Percentiles rank a stretch among this genome's conserved stretches.
Evolutionary conservation across 306 rosid genomes (phyloP).

Genomic region (Begonia peltatifolia): DNA sequence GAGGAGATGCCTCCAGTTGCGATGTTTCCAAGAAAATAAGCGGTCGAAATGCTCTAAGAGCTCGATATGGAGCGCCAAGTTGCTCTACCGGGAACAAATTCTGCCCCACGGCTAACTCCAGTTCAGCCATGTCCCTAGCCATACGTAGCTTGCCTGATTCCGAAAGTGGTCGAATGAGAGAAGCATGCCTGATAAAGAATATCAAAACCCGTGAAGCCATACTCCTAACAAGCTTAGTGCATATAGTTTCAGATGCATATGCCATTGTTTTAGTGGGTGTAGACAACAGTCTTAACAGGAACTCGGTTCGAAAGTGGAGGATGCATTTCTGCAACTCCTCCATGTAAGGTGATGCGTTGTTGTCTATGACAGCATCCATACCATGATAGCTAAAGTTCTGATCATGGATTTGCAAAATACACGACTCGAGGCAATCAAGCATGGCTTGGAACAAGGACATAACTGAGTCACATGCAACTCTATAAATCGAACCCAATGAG

Average conservation of each 20-base stretch:
- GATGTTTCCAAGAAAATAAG: conserved; percentile 93
- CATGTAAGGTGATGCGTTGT: conserved; percentile 93
- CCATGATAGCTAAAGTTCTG: conserved; percentile 77
- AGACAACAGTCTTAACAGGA: conserved; percentile 73
- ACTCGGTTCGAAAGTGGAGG: conserved; percentile 87
- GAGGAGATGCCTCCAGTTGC: conserved; percentile 74
- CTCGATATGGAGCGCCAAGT: conserved; percentile 91
- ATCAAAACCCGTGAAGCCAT: conserved; percentile 90
- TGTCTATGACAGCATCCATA: conserved; percentile 92
- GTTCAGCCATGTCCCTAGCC: conserved; percentile 99
- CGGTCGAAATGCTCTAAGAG: conserved; percentile 93
- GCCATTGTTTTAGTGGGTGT: conserved; percentile 28
- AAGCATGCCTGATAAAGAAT: conserved; percentile 91
- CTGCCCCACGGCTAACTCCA: conserved; percentile 93
- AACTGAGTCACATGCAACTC: conserved; percentile 91
- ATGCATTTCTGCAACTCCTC: conserved; percentile 88
- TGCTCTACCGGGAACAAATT: conserved; percentile 87
- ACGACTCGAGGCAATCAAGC: conserved; percentile 93
- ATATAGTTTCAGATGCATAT: conserved; percentile 56
- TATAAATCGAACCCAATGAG: conserved; percentile 72
- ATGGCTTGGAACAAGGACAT: conserved; percentile 85
- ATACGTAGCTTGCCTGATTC: conserved; percentile 96
- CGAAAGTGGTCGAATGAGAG: conserved; percentile 95
- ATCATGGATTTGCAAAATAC: conserved; percentile 85
- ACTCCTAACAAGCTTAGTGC: conserved; percentile 86